Evolutionary conservation across 2,329 filamentous ascomycete species (phyloP).

Genomic region (Aureobasidium pullulans): DNA sequence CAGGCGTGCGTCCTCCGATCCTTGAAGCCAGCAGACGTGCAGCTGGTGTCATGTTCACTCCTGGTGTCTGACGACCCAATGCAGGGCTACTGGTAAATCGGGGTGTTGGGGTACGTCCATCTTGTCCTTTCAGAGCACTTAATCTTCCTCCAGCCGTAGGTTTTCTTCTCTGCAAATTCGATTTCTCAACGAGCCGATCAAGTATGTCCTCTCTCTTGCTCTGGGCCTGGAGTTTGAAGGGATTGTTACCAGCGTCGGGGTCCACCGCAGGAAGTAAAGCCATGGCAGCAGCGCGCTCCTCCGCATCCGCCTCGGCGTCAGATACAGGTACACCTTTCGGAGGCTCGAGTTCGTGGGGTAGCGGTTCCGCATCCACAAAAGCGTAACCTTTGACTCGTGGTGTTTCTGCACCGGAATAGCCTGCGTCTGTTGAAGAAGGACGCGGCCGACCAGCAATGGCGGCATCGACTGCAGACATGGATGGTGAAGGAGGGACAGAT

Average conservation of each 20-base stretch:
- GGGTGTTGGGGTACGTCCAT: constrained; percentile 54
- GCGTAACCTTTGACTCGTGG: constrained; percentile 89
- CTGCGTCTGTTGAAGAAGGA: constrained; percentile 34
- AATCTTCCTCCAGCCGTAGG: constrained; percentile 45
- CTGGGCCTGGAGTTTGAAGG: constrained; percentile 71
- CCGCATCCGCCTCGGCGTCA: constrained; percentile 27
- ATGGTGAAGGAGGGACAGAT: constrained; percentile 63
- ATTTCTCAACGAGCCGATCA: constrained; percentile 77
- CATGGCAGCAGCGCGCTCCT: constrained; percentile 30
- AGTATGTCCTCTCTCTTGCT: constrained; percentile 74
- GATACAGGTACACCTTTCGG: constrained; percentile 37
- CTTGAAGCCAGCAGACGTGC: constrained; percentile 61
- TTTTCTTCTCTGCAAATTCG: constrained; percentile 63
- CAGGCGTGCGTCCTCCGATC: constrained; percentile 40
- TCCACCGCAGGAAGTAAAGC: constrained; percentile 40
- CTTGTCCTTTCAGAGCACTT: constrained; percentile 25
- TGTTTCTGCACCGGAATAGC: constrained; percentile 63
- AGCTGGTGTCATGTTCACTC: constrained; percentile 57
- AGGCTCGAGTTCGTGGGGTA: constrained; percentile 49
- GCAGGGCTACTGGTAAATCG: constrained; percentile 52
- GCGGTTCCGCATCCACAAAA: constrained; percentile 78
- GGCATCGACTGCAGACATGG: constrained; percentile 74
- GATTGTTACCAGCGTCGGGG: constrained; percentile 54
- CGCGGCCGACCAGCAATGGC: constrained; percentile 70
- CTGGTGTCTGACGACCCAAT: constrained; percentile 49